Conservation (phyloP, 2,329 filamentous ascomycete genomes). For the Cryphonectria naterciae region DNA sequence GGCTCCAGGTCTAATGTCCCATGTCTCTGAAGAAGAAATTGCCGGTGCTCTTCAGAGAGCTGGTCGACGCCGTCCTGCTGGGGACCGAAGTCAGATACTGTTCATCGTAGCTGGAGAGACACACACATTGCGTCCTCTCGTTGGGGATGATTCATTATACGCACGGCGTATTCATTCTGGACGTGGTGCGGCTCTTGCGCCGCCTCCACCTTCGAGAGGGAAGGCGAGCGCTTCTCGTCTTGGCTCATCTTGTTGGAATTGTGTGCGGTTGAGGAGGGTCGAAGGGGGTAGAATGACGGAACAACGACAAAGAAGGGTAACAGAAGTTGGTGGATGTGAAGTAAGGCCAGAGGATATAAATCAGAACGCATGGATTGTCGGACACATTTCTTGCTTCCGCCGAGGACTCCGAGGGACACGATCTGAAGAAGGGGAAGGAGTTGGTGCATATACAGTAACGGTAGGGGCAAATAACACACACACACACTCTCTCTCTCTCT, state of each 20-base stretch:
- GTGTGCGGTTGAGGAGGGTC: neutral
- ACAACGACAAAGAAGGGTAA: neutral
- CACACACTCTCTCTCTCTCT: neutral
- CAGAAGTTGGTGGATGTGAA: neutral
- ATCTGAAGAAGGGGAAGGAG: neutral
- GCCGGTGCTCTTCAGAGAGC: conserved; percentile 48
- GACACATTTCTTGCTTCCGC: conserved; percentile 18
- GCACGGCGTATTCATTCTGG: conserved; percentile 18
- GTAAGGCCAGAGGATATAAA: conserved; percentile 5
- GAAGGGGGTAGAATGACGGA: neutral
- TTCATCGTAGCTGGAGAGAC: neutral
- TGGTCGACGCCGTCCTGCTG: conserved; percentile 21
- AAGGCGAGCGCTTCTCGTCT: conserved; percentile 19
- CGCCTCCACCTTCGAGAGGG: conserved; percentile 23
- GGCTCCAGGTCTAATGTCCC: conserved; percentile 59
- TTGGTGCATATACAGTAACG: neutral
- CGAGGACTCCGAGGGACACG: conserved; percentile 5
- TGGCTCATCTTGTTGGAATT: conserved; percentile 14
- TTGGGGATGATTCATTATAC: neutral
- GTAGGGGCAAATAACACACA: neutral
- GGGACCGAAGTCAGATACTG: neutral
- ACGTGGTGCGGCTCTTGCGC: conserved; percentile 8
- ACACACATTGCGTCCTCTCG: neutral
- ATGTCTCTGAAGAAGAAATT: conserved; percentile 56
- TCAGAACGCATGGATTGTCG: neutral